Evolutionary conservation across 441 rosid genomes (phyloP).

Genomic region (Erodium texanum): DNA sequence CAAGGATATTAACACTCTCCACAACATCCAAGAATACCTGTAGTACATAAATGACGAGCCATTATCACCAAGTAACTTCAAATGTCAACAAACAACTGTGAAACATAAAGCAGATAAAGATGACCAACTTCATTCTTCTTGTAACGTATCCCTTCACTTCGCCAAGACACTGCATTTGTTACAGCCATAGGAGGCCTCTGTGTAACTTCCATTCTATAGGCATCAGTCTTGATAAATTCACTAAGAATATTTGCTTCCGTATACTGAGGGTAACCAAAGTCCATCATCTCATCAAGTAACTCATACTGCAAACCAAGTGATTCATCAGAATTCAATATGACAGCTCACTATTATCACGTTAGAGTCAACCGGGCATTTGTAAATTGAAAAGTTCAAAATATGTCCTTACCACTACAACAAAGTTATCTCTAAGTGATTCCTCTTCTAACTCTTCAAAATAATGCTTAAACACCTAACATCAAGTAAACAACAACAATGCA

Average conservation of each 20-base stretch:
- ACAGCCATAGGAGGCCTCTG: constrained; percentile 99
- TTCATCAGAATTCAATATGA: neutral
- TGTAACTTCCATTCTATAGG: constrained; percentile 94
- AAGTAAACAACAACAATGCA: neutral
- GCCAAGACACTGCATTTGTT: constrained; percentile 97
- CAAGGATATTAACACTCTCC: constrained; percentile 93
- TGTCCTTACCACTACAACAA: constrained; percentile 83
- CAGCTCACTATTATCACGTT: neutral
- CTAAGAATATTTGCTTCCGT: constrained; percentile 91
- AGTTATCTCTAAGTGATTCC: constrained; percentile 95
- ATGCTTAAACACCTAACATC: constrained; percentile 82
- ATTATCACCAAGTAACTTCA: constrained; percentile 18
- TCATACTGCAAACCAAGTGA: constrained; percentile 49
- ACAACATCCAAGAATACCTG: constrained; percentile 97
- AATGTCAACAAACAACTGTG: constrained; percentile 11
- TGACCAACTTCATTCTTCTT: constrained; percentile 85
- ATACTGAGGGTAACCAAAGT: constrained; percentile 93
- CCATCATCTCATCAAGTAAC: constrained; percentile 99
- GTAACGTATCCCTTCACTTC: constrained; percentile 85
- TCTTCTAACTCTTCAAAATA: constrained; percentile 94
- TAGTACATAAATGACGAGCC: constrained; percentile 2
- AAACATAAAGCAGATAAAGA: constrained; percentile 7
- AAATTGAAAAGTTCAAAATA: constrained; percentile 7
- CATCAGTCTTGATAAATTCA: constrained; percentile 97
- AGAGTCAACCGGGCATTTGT: neutral